phyloP scores from a whole-genome alignment of 139 green algal species.

The Zygnema circumcarinatum region DNA sequence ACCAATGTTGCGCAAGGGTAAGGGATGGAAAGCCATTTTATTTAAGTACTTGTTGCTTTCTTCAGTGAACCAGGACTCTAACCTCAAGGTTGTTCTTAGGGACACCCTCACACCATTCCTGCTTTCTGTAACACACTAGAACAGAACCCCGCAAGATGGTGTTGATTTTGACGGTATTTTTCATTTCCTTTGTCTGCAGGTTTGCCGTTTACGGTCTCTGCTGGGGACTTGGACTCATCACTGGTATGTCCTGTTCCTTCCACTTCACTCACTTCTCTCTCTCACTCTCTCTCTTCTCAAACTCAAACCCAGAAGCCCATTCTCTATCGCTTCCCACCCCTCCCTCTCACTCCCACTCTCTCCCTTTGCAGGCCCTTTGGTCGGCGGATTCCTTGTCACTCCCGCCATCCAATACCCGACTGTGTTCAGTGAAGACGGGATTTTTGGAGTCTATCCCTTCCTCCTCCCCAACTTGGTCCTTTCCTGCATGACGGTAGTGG shows the following conservation, averaged over 20 bases:
- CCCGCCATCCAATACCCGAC: slow-evolving; percentile 25
- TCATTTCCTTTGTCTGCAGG: background rate
- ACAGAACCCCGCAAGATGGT: background rate
- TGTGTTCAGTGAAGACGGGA: background rate
- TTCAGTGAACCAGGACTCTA: too few relatives aligned
- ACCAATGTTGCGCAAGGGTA: background rate
- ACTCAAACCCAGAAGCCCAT: background rate
- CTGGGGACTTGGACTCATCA: slow-evolving; percentile 29
- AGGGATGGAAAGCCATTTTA: too few relatives aligned
- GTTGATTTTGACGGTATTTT: background rate
- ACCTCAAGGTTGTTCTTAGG: too few relatives aligned
- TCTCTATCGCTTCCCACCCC: background rate
- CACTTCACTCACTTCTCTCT: too few relatives aligned
- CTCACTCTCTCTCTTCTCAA: background rate
- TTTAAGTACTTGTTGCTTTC: too few relatives aligned
- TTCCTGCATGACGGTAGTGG: slow-evolving; percentile 14
- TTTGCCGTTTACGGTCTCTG: slow-evolving; percentile 3
- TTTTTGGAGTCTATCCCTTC: slow-evolving; percentile 28
- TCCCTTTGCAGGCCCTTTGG: background rate
- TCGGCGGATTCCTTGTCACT: slow-evolving; percentile 22
- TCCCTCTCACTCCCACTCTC: slow-evolving; percentile 14
- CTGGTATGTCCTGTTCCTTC: background rate
- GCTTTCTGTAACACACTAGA: too few relatives aligned
- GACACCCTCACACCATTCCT: too few relatives aligned
- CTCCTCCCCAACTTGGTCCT: slow-evolving; percentile 13